Percentiles rank a stretch among this genome's conserved stretches.
Conservation (phyloP, 805 yeast species). For the Candida germanica region DNA sequence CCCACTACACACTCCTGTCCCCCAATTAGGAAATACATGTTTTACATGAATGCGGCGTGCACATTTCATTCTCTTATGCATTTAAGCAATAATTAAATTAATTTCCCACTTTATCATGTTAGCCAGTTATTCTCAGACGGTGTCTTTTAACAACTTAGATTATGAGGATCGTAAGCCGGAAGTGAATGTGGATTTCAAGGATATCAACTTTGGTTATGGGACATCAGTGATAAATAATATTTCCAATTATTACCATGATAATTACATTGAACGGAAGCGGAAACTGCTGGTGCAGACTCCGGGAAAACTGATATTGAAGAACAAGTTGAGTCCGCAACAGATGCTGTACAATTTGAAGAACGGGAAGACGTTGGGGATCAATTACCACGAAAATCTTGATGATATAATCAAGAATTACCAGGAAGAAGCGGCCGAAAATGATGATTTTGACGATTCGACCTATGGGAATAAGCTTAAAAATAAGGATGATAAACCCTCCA, state of each 20-base stretch:
- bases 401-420: slow-evolving; percentile 8
- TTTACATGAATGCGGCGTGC: too few species aligned
- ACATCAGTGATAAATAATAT: slow-evolving; percentile 9
- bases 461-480: slow-evolving; percentile 5
- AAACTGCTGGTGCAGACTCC: slow-evolving; percentile 8
- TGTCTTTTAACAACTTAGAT: slow-evolving; percentile 42
- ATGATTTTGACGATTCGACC: background rate
- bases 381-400: slow-evolving; percentile 16
- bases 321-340: slow-evolving; percentile 29
- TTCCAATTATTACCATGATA: slow-evolving; percentile 3
- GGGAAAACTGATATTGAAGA: slow-evolving; percentile 30
- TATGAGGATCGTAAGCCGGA: background rate
- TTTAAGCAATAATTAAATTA: too few species aligned
- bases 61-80: too few species aligned
- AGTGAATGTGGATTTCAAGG: slow-evolving; percentile 19
- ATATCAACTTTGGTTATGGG: slow-evolving; percentile 14
- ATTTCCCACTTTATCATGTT: too few species aligned
- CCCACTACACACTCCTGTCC: too few species aligned
- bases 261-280: slow-evolving; percentile 1
- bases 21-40: too few species aligned
- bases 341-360: slow-evolving; percentile 14
- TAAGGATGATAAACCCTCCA: background rate
- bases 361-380: slow-evolving; percentile 14
- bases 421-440: background rate
- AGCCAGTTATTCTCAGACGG: slow-evolving; percentile 39